phyloP scores from a whole-genome alignment of 2,329 filamentous ascomycete genomes.

The Leptodontidium sp. region DNA sequence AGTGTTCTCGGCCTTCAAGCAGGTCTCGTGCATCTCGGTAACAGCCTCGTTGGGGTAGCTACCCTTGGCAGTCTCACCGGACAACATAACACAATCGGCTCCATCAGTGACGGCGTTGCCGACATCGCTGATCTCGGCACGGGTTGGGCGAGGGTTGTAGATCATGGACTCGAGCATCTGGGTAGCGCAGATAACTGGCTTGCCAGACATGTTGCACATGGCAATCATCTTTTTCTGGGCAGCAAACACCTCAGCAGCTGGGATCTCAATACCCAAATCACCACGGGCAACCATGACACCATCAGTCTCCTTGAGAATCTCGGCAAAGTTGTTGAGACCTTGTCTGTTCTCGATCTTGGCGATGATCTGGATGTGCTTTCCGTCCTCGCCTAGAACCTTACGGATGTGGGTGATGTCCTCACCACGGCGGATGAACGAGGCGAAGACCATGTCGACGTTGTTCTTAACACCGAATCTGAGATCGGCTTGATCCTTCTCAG shows the following conservation, averaged over 20 bases:
- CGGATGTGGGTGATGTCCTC: constrained; percentile 95
- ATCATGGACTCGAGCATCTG: constrained; percentile 99
- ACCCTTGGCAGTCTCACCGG: constrained; percentile 98
- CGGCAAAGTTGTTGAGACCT: constrained; percentile 99
- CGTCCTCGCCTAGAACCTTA: constrained; percentile 86
- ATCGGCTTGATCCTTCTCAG: constrained; percentile 97
- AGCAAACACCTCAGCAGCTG: constrained; percentile 97
- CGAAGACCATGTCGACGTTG: constrained; percentile 98
- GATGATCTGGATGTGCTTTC: constrained; percentile 98
- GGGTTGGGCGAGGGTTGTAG: constrained; percentile 97
- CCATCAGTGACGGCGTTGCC: constrained; percentile 98
- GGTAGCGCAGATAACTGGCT: constrained; percentile 98
- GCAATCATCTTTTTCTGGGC: constrained; percentile 99
- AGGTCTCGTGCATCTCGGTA: constrained; percentile 97
- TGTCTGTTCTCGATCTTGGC: constrained; percentile 99
- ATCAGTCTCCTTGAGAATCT: constrained; percentile 95
- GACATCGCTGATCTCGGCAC: constrained; percentile 98
- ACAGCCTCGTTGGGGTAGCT: constrained; percentile 93
- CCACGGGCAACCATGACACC: constrained; percentile 99
- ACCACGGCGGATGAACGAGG: constrained; percentile 94
- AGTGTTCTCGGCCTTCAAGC: constrained; percentile 94
- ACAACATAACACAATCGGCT: constrained; percentile 99
- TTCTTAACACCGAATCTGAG: constrained; percentile 97
- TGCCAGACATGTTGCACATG: constrained; percentile 99
- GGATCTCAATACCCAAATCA: constrained; percentile 98